Evolutionary conservation across 441 rosid species (phyloP).

Genomic region (Codiaeum variegatum): DNA sequence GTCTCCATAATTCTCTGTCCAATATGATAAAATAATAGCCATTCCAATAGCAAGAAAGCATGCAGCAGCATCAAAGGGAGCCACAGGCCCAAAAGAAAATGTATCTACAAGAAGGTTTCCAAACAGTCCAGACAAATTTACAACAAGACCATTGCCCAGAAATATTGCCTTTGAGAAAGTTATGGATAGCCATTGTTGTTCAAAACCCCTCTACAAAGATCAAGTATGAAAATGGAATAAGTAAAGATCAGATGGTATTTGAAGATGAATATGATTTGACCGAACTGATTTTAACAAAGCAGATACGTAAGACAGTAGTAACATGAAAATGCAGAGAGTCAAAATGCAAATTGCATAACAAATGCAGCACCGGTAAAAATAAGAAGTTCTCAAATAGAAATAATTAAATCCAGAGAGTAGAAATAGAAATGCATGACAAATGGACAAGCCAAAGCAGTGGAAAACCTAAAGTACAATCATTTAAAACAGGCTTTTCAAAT

Average conservation of each 20-base stretch:
- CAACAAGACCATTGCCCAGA: conserved; percentile 92
- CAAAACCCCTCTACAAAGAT: conserved; percentile 73
- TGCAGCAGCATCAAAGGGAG: conserved; percentile 96
- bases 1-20: conserved; percentile 90
- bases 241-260: conserved; percentile 7
- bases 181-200: conserved; percentile 83
- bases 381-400: neutral
- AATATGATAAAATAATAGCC: conserved; percentile 74
- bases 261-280: neutral
- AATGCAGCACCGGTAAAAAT: neutral
- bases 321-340: neutral
- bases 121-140: conserved; percentile 76
- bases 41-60: conserved; percentile 87
- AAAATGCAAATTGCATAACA: neutral
- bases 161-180: conserved; percentile 94
- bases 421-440: neutral
- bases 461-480: neutral
- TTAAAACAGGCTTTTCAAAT: neutral
- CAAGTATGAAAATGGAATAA: conserved; percentile 3
- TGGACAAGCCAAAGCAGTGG: neutral
- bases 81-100: conserved; percentile 76
- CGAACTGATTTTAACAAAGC: neutral
- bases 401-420: neutral
- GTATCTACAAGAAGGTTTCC: conserved; percentile 81
- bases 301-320: neutral